A percentile compares a stretch with the other conserved stretches of the same genome.
These are phyloP conservation scores for Hansfordia pulvinata DNA, from an alignment of 2,329 filamentous ascomycete species.

Conservation along the genomic window DNA sequence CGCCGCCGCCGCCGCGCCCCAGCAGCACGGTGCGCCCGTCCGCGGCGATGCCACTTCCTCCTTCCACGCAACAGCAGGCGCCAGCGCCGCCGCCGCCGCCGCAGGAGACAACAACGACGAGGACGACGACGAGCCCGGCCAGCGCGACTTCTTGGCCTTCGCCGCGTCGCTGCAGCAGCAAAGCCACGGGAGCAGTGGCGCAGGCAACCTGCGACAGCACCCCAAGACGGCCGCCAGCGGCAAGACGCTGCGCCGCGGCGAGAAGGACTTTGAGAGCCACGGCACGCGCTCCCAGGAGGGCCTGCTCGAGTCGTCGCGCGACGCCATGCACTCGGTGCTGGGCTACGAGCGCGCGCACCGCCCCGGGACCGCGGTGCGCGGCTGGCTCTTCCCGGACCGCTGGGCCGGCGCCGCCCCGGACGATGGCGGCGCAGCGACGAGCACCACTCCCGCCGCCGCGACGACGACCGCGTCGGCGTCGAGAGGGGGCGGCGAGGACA, in stretches of 20 bases:
- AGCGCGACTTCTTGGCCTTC: constrained; percentile 75
- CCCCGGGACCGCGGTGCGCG: constrained; percentile 39
- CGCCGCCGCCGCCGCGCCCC: constrained; percentile 3
- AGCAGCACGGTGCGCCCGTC: not conserved
- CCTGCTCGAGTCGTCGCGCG: constrained; percentile 66
- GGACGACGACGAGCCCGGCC: constrained; percentile 60
- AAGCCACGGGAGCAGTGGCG: constrained; percentile 18
- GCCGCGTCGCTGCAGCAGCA: constrained; percentile 29
- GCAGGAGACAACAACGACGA: constrained; percentile 27
- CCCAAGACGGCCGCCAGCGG: constrained; percentile 33
- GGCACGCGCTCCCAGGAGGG: constrained; percentile 70
- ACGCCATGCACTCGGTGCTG: constrained; percentile 81
- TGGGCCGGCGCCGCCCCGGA: constrained; percentile 22
- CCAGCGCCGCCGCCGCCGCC: constrained; percentile 9
- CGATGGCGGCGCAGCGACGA: constrained; percentile 7
- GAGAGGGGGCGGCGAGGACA: constrained; percentile 7
- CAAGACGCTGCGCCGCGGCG: constrained; percentile 73
- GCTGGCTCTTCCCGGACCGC: constrained; percentile 58
- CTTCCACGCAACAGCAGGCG: constrained; percentile 5
- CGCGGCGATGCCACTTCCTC: constrained; percentile 4
- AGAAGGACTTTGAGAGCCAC: constrained; percentile 95
- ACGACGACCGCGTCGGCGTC: no score
- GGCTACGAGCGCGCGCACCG: constrained; percentile 61
- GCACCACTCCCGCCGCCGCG: constrained; percentile 6
- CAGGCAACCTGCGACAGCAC: constrained; percentile 13